Percentiles rank a stretch among this genome's conserved stretches.
Conservation (phyloP, 169 alveolate species). For the Plasmodium gonderi region DNA sequence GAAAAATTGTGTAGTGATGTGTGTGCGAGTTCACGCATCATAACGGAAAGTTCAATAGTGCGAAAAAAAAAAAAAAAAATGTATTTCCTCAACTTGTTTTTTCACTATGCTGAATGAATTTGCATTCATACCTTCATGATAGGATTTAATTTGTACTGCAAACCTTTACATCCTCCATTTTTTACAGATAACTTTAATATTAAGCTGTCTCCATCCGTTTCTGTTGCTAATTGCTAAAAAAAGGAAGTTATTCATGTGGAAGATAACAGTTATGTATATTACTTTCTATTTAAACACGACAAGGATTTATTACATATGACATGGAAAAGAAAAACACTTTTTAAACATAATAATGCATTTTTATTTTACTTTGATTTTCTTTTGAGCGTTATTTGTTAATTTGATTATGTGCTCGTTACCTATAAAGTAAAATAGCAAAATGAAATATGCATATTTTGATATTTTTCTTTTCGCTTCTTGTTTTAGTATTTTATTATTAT, state of each 20-base stretch:
- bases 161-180: constrained; percentile 75
- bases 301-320: background rate
- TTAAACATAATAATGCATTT: background rate
- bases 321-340: background rate
- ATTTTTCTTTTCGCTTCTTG: background rate
- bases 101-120: background rate
- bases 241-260: constrained; percentile 11
- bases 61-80: too few species aligned
- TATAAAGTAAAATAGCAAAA: background rate
- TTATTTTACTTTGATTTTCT: constrained; percentile 55
- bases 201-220: constrained; percentile 3
- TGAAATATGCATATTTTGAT: background rate
- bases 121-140: constrained; percentile 54
- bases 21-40: background rate
- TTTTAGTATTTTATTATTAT: background rate
- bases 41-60: background rate
- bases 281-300: background rate
- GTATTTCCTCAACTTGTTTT: background rate
- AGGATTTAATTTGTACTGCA: constrained; percentile 65
- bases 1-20: background rate
- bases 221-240: constrained; percentile 56
- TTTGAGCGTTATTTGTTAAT: constrained; percentile 49
- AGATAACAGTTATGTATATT: background rate
- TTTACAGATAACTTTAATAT: constrained; percentile 42
- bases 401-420: constrained; percentile 73